Evolutionary conservation across 2,329 filamentous ascomycete genomes (phyloP).

Genomic region (Aspergillus spinulosporus): DNA sequence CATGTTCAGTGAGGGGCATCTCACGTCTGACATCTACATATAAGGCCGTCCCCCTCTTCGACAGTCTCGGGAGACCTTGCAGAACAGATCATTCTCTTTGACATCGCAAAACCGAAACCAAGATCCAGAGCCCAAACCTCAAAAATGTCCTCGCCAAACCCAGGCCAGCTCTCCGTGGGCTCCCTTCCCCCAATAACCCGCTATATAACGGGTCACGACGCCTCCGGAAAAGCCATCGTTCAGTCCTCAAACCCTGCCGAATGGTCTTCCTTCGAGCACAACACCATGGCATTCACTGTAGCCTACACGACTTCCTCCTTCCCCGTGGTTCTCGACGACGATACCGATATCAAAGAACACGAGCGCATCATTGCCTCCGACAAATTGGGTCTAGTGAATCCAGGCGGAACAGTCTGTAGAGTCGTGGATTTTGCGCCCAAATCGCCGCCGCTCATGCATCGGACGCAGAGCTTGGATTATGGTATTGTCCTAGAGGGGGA

Average conservation of each 20-base stretch:
- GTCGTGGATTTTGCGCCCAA: slow-evolving; percentile 53
- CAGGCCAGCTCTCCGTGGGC: slow-evolving; percentile 21
- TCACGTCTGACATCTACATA: background rate
- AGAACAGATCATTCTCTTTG: background rate
- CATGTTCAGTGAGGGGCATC: background rate
- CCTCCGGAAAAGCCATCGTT: slow-evolving; percentile 38
- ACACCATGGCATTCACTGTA: slow-evolving; percentile 41
- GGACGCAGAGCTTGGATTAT: slow-evolving; percentile 57
- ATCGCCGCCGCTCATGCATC: slow-evolving; percentile 51
- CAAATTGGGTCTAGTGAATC: slow-evolving; percentile 40
- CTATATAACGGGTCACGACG: slow-evolving; percentile 43
- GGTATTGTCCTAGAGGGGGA: slow-evolving; percentile 57
- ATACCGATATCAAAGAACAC: slow-evolving; percentile 39
- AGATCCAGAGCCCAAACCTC: background rate
- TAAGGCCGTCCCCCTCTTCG: background rate
- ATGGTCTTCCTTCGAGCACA: slow-evolving; percentile 32
- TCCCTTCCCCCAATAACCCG: slow-evolving; percentile 30
- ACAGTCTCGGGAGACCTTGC: too few relatives aligned
- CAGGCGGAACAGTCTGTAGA: slow-evolving; percentile 46
- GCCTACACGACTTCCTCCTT: slow-evolving; percentile 44
- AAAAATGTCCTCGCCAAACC: slow-evolving; percentile 11
- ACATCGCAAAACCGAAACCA: background rate
- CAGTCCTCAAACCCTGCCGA: slow-evolving; percentile 32
- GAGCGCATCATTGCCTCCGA: slow-evolving; percentile 28
- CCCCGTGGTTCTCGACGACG: slow-evolving; percentile 37